Evolutionary conservation across 2,329 filamentous ascomycete species (phyloP).

Genomic region (Hortaea werneckii): DNA sequence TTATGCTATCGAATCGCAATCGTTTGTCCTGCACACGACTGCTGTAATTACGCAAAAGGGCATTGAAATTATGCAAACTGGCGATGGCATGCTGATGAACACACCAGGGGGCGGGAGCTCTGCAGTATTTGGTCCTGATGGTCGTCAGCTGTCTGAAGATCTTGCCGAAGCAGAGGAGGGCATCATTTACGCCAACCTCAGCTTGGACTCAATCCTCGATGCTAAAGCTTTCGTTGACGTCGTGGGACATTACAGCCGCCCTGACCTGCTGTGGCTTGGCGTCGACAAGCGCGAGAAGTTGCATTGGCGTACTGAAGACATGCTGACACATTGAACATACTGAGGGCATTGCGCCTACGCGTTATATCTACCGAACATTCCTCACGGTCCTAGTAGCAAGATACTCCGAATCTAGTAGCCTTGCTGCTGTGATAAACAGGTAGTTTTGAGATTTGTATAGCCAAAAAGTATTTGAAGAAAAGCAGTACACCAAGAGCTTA

Average conservation of each 20-base stretch:
- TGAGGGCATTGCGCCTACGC: too few species aligned
- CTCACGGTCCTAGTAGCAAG: too few species aligned
- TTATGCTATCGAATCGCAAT: constrained; percentile 47
- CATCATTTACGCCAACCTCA: constrained; percentile 37
- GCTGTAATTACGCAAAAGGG: constrained; percentile 38
- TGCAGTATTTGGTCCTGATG: constrained; percentile 45
- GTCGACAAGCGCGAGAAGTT: constrained; percentile 18
- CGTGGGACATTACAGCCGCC: constrained; percentile 41
- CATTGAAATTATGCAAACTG: constrained; percentile 34
- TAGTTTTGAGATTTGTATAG: too few species aligned
- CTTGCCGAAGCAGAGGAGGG: constrained; percentile 37
- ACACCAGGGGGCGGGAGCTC: constrained; percentile 37
- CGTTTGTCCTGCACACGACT: constrained; percentile 47
- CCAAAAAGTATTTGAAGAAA: too few species aligned
- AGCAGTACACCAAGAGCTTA: too few species aligned
- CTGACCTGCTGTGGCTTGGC: constrained; percentile 44
- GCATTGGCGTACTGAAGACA: too few species aligned
- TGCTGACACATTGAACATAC: too few species aligned
- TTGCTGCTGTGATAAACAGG: too few species aligned
- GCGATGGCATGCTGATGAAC: constrained; percentile 32
- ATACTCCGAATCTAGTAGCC: too few species aligned
- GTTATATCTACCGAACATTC: too few species aligned
- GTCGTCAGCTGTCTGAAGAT: constrained; percentile 34
- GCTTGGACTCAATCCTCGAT: constrained; percentile 34
- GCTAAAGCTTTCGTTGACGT: constrained; percentile 37